Evolutionary conservation across 805 yeast genomes (phyloP), one percentile per base, ranked within the genome.

Genomic region (Myxozyma sirexii): DNA sequence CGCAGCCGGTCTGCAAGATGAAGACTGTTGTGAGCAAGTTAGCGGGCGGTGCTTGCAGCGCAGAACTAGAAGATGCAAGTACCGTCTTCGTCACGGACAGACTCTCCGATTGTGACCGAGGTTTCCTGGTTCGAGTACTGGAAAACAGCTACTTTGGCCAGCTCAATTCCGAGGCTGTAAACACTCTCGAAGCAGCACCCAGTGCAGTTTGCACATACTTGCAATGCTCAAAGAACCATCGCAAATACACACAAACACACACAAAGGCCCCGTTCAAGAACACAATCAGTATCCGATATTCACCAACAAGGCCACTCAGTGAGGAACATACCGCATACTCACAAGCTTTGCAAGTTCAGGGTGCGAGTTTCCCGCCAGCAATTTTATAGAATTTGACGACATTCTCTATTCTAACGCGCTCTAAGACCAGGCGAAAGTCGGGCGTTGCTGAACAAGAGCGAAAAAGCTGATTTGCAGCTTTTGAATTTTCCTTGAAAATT

Each of bases 81-180:
- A 63, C 67, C 71, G 69, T 90, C 97, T 71, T 91, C 96, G 70
- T 91, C 97, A 74, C 97, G 83, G 26, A 90, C 88, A 37, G 93
- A 85, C 71, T 90, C 97, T 35, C 90, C 92, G 59, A 90, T 86
- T 31, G 90, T 83, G 15, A 93, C 93, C 1, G 96, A 88, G 1
- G 96, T 88, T 75, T 93, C 98, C 68, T 83, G 84, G 72, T 90
- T 93, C 39, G 96, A 84, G 74, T 89, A 90, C 71, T 90, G 91
- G 65, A 87, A 85, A 12, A 91, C 96, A 47, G 87, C 86, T 23
- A 93, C 85, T 61, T 86, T 85, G 51, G 96, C 83, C 45, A 90
- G 77, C 12, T 82, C 82, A 15, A 89, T 72, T 21, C 88, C 88
- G 42, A 93, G 78, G 66, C 82, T 71, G 47, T 7, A 26, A 29